Evolutionary conservation across 225 moss, liverwort and hornwort species (phyloP).

Genomic region (Polytrichum commune): DNA sequence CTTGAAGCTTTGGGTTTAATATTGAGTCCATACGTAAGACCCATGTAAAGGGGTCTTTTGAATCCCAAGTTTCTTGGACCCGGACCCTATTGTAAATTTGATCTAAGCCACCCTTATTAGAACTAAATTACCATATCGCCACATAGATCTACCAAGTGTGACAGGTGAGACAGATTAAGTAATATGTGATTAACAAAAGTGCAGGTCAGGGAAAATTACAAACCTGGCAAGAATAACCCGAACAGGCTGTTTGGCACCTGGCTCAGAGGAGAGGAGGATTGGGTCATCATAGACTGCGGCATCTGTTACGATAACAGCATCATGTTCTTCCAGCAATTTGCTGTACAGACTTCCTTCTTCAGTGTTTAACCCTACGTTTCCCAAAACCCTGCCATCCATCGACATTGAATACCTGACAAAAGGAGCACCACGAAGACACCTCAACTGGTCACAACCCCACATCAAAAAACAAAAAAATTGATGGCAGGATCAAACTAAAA

Average conservation of each 20-base stretch:
- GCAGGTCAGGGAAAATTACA: neutral
- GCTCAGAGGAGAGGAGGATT: constrained; percentile 66
- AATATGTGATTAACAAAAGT: neutral
- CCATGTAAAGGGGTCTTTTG: too few species aligned
- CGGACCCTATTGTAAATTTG: too few species aligned
- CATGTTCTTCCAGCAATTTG: constrained; percentile 76
- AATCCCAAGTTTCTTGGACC: too few species aligned
- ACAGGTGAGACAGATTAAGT: too few species aligned
- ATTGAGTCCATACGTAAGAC: too few species aligned
- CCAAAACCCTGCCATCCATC: constrained; percentile 73
- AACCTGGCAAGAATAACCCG: constrained; percentile 79
- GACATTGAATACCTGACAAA: constrained; percentile 81
- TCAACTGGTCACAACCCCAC: too few species aligned
- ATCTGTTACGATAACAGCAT: constrained; percentile 79
- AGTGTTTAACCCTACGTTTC: constrained; percentile 31
- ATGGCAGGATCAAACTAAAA: too few species aligned
- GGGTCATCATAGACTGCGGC: constrained; percentile 62
- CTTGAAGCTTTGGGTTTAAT: too few species aligned
- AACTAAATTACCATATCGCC: too few species aligned
- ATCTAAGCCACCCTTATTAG: too few species aligned
- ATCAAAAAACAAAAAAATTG: too few species aligned
- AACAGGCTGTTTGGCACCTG: constrained; percentile 78
- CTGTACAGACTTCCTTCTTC: constrained; percentile 63
- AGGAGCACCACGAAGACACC: neutral
- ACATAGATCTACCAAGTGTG: too few species aligned